phyloP scores from a whole-genome alignment of 2,329 filamentous ascomycete genomes.

The Trichoderma asperellum region DNA sequence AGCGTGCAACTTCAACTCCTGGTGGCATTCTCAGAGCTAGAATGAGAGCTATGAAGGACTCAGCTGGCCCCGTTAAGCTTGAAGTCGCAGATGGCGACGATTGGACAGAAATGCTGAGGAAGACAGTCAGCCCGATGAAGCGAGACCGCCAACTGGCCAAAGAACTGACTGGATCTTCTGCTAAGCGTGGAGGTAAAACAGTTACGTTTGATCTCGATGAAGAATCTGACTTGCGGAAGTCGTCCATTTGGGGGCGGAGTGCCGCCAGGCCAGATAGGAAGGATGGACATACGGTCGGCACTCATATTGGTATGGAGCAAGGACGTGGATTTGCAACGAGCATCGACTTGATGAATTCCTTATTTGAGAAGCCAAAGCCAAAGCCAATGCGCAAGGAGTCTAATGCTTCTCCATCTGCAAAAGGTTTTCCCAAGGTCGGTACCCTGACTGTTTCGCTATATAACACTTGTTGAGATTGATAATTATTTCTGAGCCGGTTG shows the following conservation, averaged over 20 bases:
- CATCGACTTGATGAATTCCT: constrained; percentile 94
- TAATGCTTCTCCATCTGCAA: constrained; percentile 56
- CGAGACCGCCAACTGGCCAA: constrained; percentile 77
- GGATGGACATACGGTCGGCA: constrained; percentile 38
- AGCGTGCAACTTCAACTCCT: constrained; percentile 54
- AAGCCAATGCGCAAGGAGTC: constrained; percentile 60
- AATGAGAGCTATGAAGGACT: constrained; percentile 65
- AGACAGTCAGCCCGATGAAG: constrained; percentile 92
- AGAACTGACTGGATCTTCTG: constrained; percentile 60
- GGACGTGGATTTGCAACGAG: constrained; percentile 77
- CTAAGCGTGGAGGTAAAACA: constrained; percentile 36
- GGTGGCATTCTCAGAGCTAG: constrained; percentile 66
- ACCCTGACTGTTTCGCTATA: constrained; percentile 47
- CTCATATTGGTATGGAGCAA: constrained; percentile 47
- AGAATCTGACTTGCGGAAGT: constrained; percentile 54
- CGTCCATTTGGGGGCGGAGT: constrained; percentile 44
- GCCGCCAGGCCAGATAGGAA: constrained; percentile 38
- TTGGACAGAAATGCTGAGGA: constrained; percentile 92
- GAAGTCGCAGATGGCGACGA: constrained; percentile 74
- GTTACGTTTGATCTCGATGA: constrained; percentile 43
- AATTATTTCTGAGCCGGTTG: constrained; percentile 31
- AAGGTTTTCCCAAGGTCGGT: constrained; percentile 90
- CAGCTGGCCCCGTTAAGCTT: constrained; percentile 60
- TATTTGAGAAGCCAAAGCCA: constrained; percentile 77
- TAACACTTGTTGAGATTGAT: constrained; percentile 37